A percentile compares a stretch with the other conserved stretches of the same genome.
These are phyloP conservation scores for Trametes sanguinea DNA, from an alignment of 768 basidiomycete genomes.

Conservation along the genomic window DNA sequence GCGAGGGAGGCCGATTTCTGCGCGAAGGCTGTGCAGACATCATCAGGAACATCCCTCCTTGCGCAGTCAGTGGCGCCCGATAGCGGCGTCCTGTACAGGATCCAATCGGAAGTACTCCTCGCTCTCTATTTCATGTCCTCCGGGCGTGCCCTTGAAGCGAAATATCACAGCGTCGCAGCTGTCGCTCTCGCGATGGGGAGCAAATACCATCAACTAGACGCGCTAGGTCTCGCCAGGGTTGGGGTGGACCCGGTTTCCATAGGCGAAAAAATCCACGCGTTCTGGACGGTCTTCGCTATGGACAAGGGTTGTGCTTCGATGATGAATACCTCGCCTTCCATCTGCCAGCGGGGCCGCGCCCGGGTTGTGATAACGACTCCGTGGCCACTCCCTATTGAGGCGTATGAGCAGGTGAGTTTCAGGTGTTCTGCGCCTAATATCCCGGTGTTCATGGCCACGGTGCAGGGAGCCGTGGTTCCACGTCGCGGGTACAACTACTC, in stretches of 20 bases:
- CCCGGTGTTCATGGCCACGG: not conserved
- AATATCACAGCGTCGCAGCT: slow-evolving; percentile 35
- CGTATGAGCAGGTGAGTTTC: slow-evolving; percentile 26
- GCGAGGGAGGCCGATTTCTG: slow-evolving; percentile 30
- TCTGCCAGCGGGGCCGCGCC: slow-evolving; percentile 14
- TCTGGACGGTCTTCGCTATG: slow-evolving; percentile 30
- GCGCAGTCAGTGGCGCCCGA: slow-evolving; percentile 25
- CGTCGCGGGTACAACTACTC: slow-evolving; percentile 7
- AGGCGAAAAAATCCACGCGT: slow-evolving; percentile 31
- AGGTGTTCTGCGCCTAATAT: not conserved
- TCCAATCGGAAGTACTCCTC: slow-evolving; percentile 39
- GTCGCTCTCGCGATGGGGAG: slow-evolving; percentile 33
- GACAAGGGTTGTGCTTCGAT: slow-evolving; percentile 30
- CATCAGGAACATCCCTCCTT: not conserved
- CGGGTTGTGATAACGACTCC: slow-evolving; percentile 27
- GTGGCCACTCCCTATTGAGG: slow-evolving; percentile 29
- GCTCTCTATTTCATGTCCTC: slow-evolving; percentile 32
- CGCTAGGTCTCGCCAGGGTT: slow-evolving; percentile 1
- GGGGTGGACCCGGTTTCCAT: slow-evolving; percentile 24
- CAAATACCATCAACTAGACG: slow-evolving; percentile 31
- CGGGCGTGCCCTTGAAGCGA: slow-evolving; percentile 34
- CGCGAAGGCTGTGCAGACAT: slow-evolving; percentile 14
- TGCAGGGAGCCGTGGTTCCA: slow-evolving; percentile 12
- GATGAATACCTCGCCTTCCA: slow-evolving; percentile 22
- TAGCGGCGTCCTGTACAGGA: slow-evolving; percentile 37